These are phyloP conservation scores for Lactarius sanguifluus DNA, from an alignment of 768 basidiomycete species.

Conservation along the genomic window DNA sequence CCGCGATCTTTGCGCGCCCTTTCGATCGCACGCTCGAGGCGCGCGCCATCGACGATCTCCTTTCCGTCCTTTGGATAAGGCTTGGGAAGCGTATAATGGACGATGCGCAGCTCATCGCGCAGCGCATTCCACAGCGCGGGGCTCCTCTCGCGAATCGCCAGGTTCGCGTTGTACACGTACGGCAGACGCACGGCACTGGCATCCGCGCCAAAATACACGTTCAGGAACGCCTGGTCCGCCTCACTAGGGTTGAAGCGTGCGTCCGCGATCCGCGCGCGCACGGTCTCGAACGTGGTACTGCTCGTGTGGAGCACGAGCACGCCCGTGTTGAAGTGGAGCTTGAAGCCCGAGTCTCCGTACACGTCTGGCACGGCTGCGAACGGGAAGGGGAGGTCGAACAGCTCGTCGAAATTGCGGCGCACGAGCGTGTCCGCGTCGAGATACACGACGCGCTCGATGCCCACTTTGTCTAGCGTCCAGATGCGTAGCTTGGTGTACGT, in stretches of 20 bases:
- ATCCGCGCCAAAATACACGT: conserved; percentile 39
- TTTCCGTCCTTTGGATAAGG: conserved; percentile 32
- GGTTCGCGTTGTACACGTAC: conserved; percentile 40
- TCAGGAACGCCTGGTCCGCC: conserved; percentile 48
- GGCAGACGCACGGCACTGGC: conserved; percentile 38
- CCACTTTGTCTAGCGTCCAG: conserved; percentile 40
- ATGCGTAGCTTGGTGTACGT: conserved; percentile 47
- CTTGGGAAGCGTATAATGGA: conserved; percentile 40
- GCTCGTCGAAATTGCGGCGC: conserved; percentile 44
- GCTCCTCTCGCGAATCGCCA: conserved; percentile 38
- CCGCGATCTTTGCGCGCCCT: conserved; percentile 23
- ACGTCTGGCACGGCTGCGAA: conserved; percentile 47
- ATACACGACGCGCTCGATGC: conserved; percentile 40
- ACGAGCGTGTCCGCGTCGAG: conserved; percentile 48
- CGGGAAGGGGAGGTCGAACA: conserved; percentile 43
- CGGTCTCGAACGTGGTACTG: conserved; percentile 33
- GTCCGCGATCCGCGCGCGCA: conserved; percentile 41
- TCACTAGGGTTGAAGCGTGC: conserved; percentile 41
- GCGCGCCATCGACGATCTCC: conserved; percentile 30
- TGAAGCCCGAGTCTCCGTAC: conserved; percentile 38
- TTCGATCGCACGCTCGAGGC: conserved; percentile 29
- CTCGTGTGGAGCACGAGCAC: conserved; percentile 39
- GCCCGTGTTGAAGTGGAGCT: conserved; percentile 41
- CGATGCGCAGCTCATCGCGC: conserved; percentile 35
- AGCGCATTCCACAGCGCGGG: conserved; percentile 37